These are phyloP conservation scores for Penicillium paneum DNA, from an alignment of 2,329 filamentous ascomycete species.

Conservation along the genomic window DNA sequence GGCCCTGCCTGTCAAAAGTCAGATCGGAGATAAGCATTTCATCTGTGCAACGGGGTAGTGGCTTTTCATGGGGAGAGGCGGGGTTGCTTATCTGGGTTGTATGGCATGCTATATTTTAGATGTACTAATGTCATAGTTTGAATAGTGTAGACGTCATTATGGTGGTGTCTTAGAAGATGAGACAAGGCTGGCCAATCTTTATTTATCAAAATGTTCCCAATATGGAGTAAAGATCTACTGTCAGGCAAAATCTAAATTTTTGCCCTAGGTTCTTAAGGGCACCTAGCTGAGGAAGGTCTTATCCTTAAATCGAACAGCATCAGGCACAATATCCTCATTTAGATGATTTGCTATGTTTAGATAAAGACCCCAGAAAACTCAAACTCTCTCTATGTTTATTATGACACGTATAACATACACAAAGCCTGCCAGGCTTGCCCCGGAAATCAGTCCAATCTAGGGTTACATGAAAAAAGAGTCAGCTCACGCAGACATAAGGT, in stretches of 20 bases:
- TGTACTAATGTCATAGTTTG: no score
- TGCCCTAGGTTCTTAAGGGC: neutral
- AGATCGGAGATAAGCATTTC: neutral
- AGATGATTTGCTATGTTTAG: neutral
- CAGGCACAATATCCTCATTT: no score
- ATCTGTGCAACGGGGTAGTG: neutral
- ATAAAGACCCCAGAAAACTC: neutral
- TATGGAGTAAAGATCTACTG: neutral
- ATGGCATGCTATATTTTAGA: neutral
- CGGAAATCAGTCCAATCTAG: neutral
- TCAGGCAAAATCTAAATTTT: neutral
- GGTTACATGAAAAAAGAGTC: neutral
- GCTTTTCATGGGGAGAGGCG: neutral
- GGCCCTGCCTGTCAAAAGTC: neutral
- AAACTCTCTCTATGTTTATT: neutral
- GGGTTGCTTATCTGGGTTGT: neutral
- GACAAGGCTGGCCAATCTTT: no score
- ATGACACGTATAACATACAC: neutral
- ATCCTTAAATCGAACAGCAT: neutral
- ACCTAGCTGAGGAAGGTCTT: no score
- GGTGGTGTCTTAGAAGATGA: neutral
- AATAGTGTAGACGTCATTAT: neutral
- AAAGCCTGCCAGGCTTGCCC: neutral
- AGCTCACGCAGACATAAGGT: neutral
- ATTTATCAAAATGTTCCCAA: no score